These are phyloP conservation scores for Pichia thaimueangensis DNA, from an alignment of 805 yeast genomes.

Conservation along the genomic window DNA sequence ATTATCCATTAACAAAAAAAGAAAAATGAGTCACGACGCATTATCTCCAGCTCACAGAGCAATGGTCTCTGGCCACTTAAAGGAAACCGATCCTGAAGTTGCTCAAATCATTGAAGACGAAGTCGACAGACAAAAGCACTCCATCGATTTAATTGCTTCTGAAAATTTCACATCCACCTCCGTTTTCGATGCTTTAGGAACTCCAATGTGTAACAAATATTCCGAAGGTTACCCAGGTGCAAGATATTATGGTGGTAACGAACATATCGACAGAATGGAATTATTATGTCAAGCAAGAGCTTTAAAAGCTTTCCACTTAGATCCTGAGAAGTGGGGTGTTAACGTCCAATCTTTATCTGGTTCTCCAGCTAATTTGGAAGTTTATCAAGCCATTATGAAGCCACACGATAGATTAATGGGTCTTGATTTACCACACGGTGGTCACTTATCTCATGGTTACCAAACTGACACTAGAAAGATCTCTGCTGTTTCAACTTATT, in stretches of 20 bases:
- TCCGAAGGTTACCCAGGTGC: slow-evolving; percentile 99
- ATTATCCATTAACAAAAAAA: neutral
- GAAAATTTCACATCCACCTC: slow-evolving; percentile 96
- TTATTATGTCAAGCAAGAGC: slow-evolving; percentile 91
- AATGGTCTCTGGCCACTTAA: slow-evolving; percentile 55
- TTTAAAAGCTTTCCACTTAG: slow-evolving; percentile 75
- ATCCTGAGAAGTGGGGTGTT: slow-evolving; percentile 90
- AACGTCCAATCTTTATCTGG: slow-evolving; percentile 96
- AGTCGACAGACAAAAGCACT: slow-evolving; percentile 85
- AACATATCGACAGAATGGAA: slow-evolving; percentile 93
- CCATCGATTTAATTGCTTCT: slow-evolving; percentile 90
- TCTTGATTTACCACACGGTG: slow-evolving; percentile 96
- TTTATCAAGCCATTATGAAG: slow-evolving; percentile 89
- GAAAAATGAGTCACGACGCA: slow-evolving; percentile 41
- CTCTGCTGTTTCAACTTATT: slow-evolving; percentile 92
- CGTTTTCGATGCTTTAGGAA: slow-evolving; percentile 93
- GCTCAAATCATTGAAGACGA: slow-evolving; percentile 70
- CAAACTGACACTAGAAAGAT: slow-evolving; percentile 92
- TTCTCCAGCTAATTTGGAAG: slow-evolving; percentile 96
- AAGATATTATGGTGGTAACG: slow-evolving; percentile 98
- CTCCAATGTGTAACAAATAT: slow-evolving; percentile 97
- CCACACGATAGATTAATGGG: slow-evolving; percentile 98
- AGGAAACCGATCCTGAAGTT: slow-evolving; percentile 75
- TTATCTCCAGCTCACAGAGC: slow-evolving; percentile 59
- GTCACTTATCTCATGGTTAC: slow-evolving; percentile 97